These are phyloP conservation scores for Ganoderma lingzhi DNA, from an alignment of 1,284 basidiomycete species.

Conservation along the genomic window DNA sequence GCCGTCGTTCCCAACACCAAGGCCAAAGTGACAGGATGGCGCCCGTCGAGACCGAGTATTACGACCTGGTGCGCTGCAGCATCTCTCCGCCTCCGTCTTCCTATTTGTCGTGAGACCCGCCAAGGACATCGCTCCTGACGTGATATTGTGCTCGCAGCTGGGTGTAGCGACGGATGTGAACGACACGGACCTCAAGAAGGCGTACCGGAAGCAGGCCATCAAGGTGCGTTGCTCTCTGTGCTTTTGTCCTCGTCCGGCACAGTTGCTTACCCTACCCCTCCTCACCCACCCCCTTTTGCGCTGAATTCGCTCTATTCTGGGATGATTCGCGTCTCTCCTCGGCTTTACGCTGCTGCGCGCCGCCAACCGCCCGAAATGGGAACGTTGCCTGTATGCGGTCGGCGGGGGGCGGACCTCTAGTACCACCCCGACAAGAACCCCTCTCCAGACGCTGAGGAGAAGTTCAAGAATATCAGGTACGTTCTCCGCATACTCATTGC, in stretches of 20 bases:
- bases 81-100: neutral
- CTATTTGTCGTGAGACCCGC: neutral
- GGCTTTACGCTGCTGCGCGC: neutral
- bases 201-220: slow-evolving; percentile 95
- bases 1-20: slow-evolving; percentile 7
- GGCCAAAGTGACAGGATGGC: slow-evolving; percentile 42
- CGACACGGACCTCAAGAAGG: slow-evolving; percentile 91
- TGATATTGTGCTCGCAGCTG: slow-evolving; percentile 43
- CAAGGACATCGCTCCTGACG: neutral
- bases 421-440: slow-evolving; percentile 96
- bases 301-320: neutral
- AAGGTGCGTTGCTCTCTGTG: slow-evolving; percentile 61
- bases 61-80: slow-evolving; percentile 50
- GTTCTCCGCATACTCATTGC: slow-evolving; percentile 6
- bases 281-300: neutral
- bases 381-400: neutral
- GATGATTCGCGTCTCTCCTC: neutral
- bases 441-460: slow-evolving; percentile 87
- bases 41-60: slow-evolving; percentile 59
- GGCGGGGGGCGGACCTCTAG: slow-evolving; percentile 48
- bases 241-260: neutral
- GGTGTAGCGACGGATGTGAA: slow-evolving; percentile 58
- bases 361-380: neutral
- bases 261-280: neutral
- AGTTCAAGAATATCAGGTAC: slow-evolving; percentile 93